Conservation (phyloP, 164 flowering plant genomes). For the Umbellularia californica region DNA sequence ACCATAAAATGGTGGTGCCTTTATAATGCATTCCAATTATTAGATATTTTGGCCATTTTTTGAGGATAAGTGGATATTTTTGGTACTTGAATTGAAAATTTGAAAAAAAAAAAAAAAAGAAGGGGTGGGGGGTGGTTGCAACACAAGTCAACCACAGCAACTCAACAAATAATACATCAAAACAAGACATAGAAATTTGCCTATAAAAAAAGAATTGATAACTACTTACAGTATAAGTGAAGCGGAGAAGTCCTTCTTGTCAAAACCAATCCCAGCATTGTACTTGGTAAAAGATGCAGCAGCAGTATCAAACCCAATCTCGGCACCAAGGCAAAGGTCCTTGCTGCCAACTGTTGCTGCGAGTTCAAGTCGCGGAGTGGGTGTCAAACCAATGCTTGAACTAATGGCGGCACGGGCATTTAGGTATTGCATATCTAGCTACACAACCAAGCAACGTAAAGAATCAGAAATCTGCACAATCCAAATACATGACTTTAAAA, state of each 20-base stretch:
- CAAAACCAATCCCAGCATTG: constrained; percentile 60
- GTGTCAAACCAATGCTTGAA: constrained; percentile 69
- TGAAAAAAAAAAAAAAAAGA: too few species aligned
- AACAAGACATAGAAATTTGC: too few species aligned
- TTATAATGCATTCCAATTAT: too few species aligned
- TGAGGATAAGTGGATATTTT: too few species aligned
- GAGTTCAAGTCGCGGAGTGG: constrained; percentile 55
- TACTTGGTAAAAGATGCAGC: constrained; percentile 56
- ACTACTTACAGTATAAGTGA: constrained; percentile 57
- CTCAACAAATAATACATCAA: too few species aligned
- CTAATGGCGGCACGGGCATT: constrained; percentile 53
- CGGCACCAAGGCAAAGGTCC: constrained; percentile 58
- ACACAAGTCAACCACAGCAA: too few species aligned
- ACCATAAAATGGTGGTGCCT: too few species aligned
- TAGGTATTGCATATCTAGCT: constrained; percentile 70
- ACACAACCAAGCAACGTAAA: constrained; percentile 9
- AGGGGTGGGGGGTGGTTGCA: too few species aligned
- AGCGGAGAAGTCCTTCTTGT: constrained; percentile 62
- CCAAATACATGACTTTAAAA: too few species aligned
- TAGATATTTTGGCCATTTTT: too few species aligned
- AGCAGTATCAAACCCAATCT: constrained; percentile 65
- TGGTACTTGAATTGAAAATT: too few species aligned
- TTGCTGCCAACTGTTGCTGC: constrained; percentile 55
- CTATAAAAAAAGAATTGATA: background rate
- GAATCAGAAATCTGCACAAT: constrained; percentile 1